Evolutionary conservation across 768 basidiomycete genomes (phyloP).

Genomic region (Psilocybe azurescens): DNA sequence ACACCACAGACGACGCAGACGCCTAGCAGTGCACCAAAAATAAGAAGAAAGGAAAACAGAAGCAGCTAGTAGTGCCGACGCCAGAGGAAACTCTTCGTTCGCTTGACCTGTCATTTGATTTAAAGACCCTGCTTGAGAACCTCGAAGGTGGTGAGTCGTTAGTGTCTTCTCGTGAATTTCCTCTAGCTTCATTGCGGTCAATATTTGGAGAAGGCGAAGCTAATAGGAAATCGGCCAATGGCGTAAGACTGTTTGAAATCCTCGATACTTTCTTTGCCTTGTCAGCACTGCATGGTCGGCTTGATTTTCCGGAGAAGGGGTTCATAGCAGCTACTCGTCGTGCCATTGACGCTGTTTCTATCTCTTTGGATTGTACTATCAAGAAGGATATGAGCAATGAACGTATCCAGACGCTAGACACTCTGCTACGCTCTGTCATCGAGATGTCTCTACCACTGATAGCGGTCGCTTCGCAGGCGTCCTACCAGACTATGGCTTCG

Average conservation of each 20-base stretch:
- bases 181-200: neutral
- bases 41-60: conserved; percentile 17
- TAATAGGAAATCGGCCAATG: neutral
- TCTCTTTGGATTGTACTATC: conserved; percentile 15
- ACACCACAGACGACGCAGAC: neutral
- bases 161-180: neutral
- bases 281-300: conserved; percentile 22
- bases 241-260: conserved; percentile 23
- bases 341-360: conserved; percentile 32
- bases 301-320: conserved; percentile 27
- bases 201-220: neutral
- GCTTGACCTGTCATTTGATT: neutral
- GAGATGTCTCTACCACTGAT: conserved; percentile 11
- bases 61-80: neutral
- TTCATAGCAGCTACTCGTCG: conserved; percentile 35
- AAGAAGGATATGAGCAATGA: conserved; percentile 18
- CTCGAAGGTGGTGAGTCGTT: conserved; percentile 4
- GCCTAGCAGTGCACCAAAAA: neutral
- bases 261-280: conserved; percentile 37
- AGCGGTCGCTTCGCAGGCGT: neutral
- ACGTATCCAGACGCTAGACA: conserved; percentile 24
- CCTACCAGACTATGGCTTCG: neutral
- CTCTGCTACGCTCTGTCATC: conserved; percentile 4
- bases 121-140: conserved; percentile 1
- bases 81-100: neutral